Conservation (phyloP, 495 filamentous ascomycete species). For the Hypoxylon fragiforme region DNA sequence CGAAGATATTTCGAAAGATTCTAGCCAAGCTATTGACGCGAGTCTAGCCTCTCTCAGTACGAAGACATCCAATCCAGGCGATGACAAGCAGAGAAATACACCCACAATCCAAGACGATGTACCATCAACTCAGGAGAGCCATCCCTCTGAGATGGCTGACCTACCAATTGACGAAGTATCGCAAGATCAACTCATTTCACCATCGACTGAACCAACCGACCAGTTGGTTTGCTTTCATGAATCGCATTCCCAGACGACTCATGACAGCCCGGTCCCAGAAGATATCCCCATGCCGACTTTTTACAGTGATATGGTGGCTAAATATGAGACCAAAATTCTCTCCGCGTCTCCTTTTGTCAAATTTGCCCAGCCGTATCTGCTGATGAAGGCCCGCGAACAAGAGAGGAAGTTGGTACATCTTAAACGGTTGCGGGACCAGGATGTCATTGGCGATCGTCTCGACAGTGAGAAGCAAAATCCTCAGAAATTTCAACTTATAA, state of each 20-base stretch:
- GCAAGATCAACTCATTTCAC: conserved; percentile 9
- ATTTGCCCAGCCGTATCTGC: conserved; percentile 88
- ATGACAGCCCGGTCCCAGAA: conserved; percentile 70
- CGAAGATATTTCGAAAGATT: conserved; percentile 40
- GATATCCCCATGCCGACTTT: conserved; percentile 88
- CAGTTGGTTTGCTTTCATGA: conserved; percentile 50
- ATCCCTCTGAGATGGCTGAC: conserved; percentile 12
- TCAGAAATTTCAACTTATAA: conserved; percentile 83
- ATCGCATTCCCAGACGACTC: conserved; percentile 43
- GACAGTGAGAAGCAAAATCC: conserved; percentile 62
- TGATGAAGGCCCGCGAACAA: conserved; percentile 89
- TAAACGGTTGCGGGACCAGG: conserved; percentile 78
- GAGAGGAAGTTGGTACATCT: conserved; percentile 80
- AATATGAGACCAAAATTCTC: conserved; percentile 88
- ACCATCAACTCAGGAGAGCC: conserved; percentile 21
- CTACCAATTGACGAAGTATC: neutral
- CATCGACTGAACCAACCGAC: conserved; percentile 18
- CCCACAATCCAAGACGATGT: conserved; percentile 18
- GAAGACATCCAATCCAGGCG: conserved; percentile 5
- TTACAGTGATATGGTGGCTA: conserved; percentile 91
- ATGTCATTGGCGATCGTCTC: conserved; percentile 59
- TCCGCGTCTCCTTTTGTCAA: conserved; percentile 96
- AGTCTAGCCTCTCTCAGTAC: conserved; percentile 9
- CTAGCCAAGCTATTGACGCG: conserved; percentile 37
- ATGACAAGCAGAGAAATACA: conserved; percentile 12